Conservation (phyloP, 2,329 filamentous ascomycete genomes). For the Coniochaeta ligniaria region DNA sequence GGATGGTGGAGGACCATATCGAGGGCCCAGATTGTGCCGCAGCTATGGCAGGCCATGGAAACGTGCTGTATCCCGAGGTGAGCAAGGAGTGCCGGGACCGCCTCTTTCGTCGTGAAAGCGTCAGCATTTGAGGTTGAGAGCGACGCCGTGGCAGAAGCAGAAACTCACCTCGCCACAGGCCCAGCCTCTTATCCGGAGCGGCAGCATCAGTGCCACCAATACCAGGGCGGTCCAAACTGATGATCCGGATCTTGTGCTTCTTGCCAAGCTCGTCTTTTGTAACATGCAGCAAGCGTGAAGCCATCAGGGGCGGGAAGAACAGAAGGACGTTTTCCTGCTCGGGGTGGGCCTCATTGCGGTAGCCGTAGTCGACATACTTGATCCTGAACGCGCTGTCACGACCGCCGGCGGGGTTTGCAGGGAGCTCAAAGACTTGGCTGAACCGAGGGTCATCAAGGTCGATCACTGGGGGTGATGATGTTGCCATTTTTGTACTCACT, state of each 20-base stretch:
- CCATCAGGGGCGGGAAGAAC: constrained; percentile 20
- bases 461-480: background rate
- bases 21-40: constrained; percentile 22
- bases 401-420: constrained; percentile 10
- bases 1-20: constrained; percentile 21
- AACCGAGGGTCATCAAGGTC: constrained; percentile 17
- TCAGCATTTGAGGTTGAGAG: constrained; percentile 11
- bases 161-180: constrained; percentile 9
- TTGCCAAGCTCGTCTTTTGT: constrained; percentile 25
- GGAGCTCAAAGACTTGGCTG: constrained; percentile 15
- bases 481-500: background rate
- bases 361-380: constrained; percentile 23
- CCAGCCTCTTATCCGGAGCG: constrained; percentile 12
- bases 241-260: constrained; percentile 22
- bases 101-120: background rate
- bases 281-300: constrained; percentile 20
- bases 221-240: constrained; percentile 25
- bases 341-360: constrained; percentile 16
- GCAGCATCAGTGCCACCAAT: constrained; percentile 25
- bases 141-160: background rate
- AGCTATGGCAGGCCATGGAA: constrained; percentile 20
- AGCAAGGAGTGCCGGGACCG: constrained; percentile 21
- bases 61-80: constrained; percentile 24
- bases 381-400: constrained; percentile 10
- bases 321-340: constrained; percentile 20